Evolutionary conservation across 139 green algal species (phyloP).

Genomic region (Tetraselmis striata): DNA sequence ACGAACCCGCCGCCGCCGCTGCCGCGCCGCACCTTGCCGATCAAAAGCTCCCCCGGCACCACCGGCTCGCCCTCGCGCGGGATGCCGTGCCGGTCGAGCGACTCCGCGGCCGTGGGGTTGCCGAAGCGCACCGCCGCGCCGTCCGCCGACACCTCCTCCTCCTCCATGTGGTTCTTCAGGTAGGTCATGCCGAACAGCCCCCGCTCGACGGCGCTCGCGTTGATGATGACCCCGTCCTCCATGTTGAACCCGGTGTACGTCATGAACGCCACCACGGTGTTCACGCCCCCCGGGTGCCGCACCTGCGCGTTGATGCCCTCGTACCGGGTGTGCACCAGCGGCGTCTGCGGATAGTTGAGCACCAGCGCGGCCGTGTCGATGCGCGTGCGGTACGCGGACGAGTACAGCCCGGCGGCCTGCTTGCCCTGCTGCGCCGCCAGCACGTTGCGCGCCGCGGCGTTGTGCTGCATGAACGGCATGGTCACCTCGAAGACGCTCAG

Average conservation of each 20-base stretch:
- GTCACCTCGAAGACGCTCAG: conserved; percentile 42
- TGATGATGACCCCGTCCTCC: conserved; percentile 98
- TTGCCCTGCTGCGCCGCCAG: conserved; percentile 39
- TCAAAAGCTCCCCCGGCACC: conserved; percentile 49
- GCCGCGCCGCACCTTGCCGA: conserved; percentile 46
- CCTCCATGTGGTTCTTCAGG: conserved; percentile 39
- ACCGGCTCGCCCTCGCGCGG: no score
- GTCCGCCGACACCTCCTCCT: conserved; percentile 73
- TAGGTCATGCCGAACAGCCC: conserved; percentile 96
- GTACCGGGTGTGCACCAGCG: conserved; percentile 27
- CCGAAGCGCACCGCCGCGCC: background rate
- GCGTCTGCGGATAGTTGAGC: conserved; percentile 61
- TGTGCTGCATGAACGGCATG: conserved; percentile 59
- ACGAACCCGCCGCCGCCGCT: no score
- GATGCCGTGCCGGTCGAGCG: conserved; percentile 52
- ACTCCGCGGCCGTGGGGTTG: conserved; percentile 35
- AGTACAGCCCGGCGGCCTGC: conserved; percentile 57
- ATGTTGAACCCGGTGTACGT: conserved; percentile 99
- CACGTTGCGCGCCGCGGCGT: conserved; percentile 45
- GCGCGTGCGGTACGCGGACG: conserved; percentile 41
- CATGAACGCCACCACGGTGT: conserved; percentile 92
- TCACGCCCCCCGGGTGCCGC: conserved; percentile 45
- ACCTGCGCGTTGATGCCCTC: conserved; percentile 83
- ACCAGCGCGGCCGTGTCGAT: conserved; percentile 30
- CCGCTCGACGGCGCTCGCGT: conserved; percentile 89